These are phyloP conservation scores for Ensete ventricosum DNA, from an alignment of 176 grass and related monocot genomes.

Conservation along the genomic window DNA sequence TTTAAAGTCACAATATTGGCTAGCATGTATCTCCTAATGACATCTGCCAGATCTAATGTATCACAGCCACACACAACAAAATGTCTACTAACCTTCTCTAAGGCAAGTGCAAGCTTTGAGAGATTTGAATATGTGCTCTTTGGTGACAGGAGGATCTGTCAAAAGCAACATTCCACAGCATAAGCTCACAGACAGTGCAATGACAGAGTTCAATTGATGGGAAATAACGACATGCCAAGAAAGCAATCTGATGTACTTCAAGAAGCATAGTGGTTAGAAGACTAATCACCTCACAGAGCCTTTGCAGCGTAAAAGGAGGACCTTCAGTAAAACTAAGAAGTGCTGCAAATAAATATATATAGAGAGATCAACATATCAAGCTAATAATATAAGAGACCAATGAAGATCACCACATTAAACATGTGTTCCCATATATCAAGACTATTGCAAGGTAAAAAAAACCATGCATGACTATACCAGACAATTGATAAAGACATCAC, in stretches of 20 bases:
- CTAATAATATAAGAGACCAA: background rate
- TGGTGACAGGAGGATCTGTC: conserved; percentile 83
- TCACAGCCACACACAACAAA: conserved; percentile 10
- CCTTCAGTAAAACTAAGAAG: conserved; percentile 76
- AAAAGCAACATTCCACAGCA: background rate
- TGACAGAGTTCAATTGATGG: no score
- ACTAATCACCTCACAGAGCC: conserved; percentile 76
- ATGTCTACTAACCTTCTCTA: conserved; percentile 72
- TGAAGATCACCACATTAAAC: no score
- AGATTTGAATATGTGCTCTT: conserved; percentile 82
- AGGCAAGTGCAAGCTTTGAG: conserved; percentile 63
- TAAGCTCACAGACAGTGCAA: background rate
- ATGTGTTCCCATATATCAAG: no score
- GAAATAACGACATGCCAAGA: background rate
- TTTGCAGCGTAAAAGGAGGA: conserved; percentile 95
- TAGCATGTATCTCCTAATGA: background rate
- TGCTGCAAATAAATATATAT: conserved; percentile 33
- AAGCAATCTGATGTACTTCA: background rate
- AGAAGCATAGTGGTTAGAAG: background rate
- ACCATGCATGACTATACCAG: no score
- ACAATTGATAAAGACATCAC: no score
- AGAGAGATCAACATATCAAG: background rate
- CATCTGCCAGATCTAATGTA: no score
- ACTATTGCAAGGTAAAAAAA: no score
- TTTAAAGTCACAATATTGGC: background rate